phyloP scores from a whole-genome alignment of 352 stramenopile species.

The Phytophthora niederhauseri region DNA sequence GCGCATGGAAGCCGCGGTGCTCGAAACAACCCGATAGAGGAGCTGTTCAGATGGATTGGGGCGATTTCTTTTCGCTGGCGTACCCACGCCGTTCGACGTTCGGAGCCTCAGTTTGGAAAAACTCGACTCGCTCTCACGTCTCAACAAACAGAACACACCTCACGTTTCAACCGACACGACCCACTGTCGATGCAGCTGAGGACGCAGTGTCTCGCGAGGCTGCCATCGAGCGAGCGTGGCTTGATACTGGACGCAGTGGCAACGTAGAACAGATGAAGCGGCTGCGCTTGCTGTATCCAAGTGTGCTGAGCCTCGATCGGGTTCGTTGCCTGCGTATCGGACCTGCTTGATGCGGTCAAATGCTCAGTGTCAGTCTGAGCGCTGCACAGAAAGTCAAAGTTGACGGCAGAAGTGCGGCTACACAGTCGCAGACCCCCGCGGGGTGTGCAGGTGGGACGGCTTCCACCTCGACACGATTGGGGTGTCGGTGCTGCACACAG shows the following conservation, averaged over 20 bases:
- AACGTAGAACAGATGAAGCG: slow-evolving; percentile 18
- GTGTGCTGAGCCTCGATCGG: slow-evolving; percentile 5
- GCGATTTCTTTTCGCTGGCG: neutral
- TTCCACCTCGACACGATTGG: slow-evolving; percentile 25
- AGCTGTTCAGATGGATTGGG: neutral
- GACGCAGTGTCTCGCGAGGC: neutral
- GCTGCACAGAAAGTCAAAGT: neutral
- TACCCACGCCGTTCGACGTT: neutral
- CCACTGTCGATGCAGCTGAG: neutral
- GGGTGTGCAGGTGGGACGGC: slow-evolving; percentile 21
- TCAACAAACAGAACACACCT: neutral
- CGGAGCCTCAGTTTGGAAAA: neutral
- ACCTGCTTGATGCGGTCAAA: no score
- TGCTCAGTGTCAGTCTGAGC: neutral
- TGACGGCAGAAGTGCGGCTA: neutral
- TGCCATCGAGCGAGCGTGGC: slow-evolving; percentile 5
- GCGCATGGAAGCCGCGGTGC: neutral
- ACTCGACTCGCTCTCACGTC: neutral
- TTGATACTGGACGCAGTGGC: slow-evolving; percentile 5
- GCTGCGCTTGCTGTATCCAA: slow-evolving; percentile 6
- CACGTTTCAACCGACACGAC: no score
- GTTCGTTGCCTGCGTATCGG: neutral
- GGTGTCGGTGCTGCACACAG: slow-evolving; percentile 21
- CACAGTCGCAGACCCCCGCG: neutral
- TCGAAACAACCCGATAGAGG: neutral